phyloP scores from a whole-genome alignment of 192 early-diverging fungal genomes.

The Gamsiella multidivaricata region DNA sequence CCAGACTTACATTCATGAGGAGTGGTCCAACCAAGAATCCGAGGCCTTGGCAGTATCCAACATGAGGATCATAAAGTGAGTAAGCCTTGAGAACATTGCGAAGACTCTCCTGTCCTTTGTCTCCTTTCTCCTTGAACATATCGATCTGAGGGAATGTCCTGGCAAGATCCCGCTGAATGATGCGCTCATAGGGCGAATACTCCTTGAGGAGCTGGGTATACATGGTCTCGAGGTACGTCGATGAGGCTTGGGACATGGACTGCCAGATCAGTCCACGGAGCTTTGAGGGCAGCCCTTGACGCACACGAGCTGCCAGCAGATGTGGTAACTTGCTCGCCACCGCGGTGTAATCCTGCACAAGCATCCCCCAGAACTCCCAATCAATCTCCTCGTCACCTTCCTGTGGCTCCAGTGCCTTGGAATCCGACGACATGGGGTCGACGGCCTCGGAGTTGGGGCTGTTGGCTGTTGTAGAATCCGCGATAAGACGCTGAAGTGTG shows the following conservation, averaged over 20 bases:
- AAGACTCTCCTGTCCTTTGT: conserved; percentile 88
- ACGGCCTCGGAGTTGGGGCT: conserved; percentile 7
- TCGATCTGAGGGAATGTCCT: conserved; percentile 92
- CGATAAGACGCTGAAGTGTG: conserved; percentile 60
- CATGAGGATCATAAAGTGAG: conserved; percentile 90
- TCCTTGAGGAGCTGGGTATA: conserved; percentile 83
- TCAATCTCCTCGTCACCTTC: conserved; percentile 55
- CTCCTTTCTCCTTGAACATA: conserved; percentile 85
- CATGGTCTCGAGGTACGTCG: conserved; percentile 80
- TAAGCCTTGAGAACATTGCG: conserved; percentile 94
- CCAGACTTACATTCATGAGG: conserved; percentile 82
- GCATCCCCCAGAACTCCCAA: conserved; percentile 87
- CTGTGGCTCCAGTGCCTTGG: conserved; percentile 21
- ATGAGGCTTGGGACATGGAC: conserved; percentile 86
- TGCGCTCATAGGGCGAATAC: conserved; percentile 84
- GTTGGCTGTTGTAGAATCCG: conserved; percentile 50
- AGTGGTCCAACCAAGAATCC: conserved; percentile 94
- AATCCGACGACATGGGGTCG: conserved; percentile 14
- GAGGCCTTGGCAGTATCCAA: conserved; percentile 98
- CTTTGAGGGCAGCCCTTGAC: conserved; percentile 81
- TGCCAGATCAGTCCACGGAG: conserved; percentile 94
- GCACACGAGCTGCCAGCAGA: conserved; percentile 76
- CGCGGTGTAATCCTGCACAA: conserved; percentile 81
- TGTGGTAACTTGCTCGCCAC: conserved; percentile 76
- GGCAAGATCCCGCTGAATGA: conserved; percentile 92